Conservation (phyloP, 495 filamentous ascomycete species). For the Penicillium cosmopolitanum region DNA sequence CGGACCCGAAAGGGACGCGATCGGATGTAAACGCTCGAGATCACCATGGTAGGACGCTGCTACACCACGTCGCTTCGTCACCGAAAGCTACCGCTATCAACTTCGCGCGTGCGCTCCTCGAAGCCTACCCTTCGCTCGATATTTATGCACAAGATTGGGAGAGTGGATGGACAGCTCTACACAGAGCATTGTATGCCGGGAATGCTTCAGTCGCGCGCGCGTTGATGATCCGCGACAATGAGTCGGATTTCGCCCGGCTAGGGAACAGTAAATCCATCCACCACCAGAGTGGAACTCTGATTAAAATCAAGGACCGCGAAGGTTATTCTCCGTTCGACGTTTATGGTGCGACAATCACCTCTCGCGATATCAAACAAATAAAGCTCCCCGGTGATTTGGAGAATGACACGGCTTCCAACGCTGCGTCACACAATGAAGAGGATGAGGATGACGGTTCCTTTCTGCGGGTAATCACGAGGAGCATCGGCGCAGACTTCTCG, state of each 20-base stretch:
- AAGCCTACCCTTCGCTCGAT: slow-evolving; percentile 76
- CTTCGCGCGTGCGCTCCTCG: slow-evolving; percentile 78
- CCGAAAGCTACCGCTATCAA: slow-evolving; percentile 63
- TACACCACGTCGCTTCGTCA: slow-evolving; percentile 83
- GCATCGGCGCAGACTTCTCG: slow-evolving; percentile 44
- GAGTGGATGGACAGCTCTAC: slow-evolving; percentile 94
- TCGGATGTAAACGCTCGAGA: slow-evolving; percentile 84
- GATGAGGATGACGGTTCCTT: slow-evolving; percentile 40
- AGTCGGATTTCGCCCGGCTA: slow-evolving; percentile 52
- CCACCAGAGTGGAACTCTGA: slow-evolving; percentile 63
- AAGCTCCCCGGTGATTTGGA: slow-evolving; percentile 21
- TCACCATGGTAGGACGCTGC: slow-evolving; percentile 73
- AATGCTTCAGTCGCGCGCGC: slow-evolving; percentile 84
- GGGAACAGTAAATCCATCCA: slow-evolving; percentile 40
- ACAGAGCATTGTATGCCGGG: slow-evolving; percentile 90
- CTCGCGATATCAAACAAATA: slow-evolving; percentile 49
- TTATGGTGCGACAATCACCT: slow-evolving; percentile 79
- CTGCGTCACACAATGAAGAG: slow-evolving; percentile 41
- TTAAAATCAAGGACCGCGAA: slow-evolving; percentile 94
- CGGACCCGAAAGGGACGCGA: slow-evolving; percentile 30
- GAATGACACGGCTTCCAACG: slow-evolving; percentile 40
- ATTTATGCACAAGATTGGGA: slow-evolving; percentile 85
- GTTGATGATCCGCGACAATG: slow-evolving; percentile 76
- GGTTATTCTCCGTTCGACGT: slow-evolving; percentile 94
- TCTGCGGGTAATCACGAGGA: slow-evolving; percentile 23